A percentile compares a stretch with the other conserved stretches of the same genome.
Conservation (phyloP, 495 filamentous ascomycete species). For the Annulohypoxylon maeteangense region DNA sequence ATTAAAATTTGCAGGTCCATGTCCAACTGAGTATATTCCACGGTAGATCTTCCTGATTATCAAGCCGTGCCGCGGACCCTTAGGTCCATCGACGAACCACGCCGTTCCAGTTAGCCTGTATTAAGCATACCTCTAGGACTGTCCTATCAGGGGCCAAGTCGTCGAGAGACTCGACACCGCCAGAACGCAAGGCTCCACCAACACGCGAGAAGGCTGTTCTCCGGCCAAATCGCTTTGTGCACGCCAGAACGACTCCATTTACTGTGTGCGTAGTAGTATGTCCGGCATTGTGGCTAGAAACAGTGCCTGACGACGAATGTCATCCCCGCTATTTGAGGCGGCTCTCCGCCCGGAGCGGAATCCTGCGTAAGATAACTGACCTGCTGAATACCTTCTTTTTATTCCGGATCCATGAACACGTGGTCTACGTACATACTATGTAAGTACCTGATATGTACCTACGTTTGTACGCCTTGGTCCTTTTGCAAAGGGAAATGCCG, state of each 20-base stretch:
- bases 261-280: background rate
- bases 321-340: background rate
- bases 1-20: conserved; percentile 31
- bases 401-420: background rate
- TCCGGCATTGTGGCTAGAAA: conserved; percentile 17
- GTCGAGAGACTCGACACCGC: conserved; percentile 36
- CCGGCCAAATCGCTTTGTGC: conserved; percentile 12
- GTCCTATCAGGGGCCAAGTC: conserved; percentile 15
- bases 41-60: conserved; percentile 39
- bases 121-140: conserved; percentile 5
- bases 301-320: background rate
- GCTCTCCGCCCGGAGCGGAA: conserved; percentile 25
- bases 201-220: conserved; percentile 35
- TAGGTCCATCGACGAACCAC: conserved; percentile 35
- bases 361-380: background rate
- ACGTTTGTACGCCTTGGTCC: background rate
- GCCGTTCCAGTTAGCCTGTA: conserved; percentile 24
- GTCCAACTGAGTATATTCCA: conserved; percentile 29
- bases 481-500: conserved; percentile 5
- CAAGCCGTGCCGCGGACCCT: conserved; percentile 40
- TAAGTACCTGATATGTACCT: no score
- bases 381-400: background rate
- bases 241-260: conserved; percentile 6
- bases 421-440: background rate
- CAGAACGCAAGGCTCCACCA: conserved; percentile 35